Base-by-base conservation (phyloP, 306 rosid species). In the Fagus sylvatica region DNA sequence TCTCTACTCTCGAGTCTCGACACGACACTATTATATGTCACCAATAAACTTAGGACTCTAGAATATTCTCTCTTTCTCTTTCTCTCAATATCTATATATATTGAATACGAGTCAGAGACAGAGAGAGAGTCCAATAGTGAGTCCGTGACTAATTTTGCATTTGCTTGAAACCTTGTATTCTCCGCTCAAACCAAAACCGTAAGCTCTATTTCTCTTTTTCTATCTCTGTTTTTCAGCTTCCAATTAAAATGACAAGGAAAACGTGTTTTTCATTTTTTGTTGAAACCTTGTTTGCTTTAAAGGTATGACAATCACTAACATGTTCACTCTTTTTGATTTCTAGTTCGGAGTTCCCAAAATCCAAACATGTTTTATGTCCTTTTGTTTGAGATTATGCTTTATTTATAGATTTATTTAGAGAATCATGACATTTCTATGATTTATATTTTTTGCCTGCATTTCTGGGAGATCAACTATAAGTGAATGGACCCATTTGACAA, bases 181-280 rank as follows among this genome's bases (percentile, higher is more conserved):
- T 39, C 71, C 30, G 13, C 28, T n/a, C 71, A 46, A 46, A 4
- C 16, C 48, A 17, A 16, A 19, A 16, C 76, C 15, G 82, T 79
- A 66, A 73, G 83, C 76, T 1, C 11, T 22, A 61, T 74, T 61
- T 78, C 28, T 70, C 42, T 67, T 17, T 76, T 10, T 13, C 32
- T 61, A 40, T 33, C 68, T 61, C n/a, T 64, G 28, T 16, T 9
- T 17, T 61, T 32, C 9, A 28, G 41, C 39, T 61, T 61, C 16
- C 32, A 6, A 33, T 61, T 6, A 33, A 33, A 61, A 61, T 61
- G 9, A 5, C 17, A 32, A 33, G 8, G 67, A 60, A 30, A 60
- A 54, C 32, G 0, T 54, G 61, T 55, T 19, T 19, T 55, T 55
- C 10, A 3, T 6, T 5, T 16, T 16, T 7, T 15, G 5, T 53